A percentile compares a stretch with the other conserved stretches of the same genome.
Evolutionary conservation across 2,329 filamentous ascomycete genomes (phyloP).

Genomic region (Fusarium nygamai): DNA sequence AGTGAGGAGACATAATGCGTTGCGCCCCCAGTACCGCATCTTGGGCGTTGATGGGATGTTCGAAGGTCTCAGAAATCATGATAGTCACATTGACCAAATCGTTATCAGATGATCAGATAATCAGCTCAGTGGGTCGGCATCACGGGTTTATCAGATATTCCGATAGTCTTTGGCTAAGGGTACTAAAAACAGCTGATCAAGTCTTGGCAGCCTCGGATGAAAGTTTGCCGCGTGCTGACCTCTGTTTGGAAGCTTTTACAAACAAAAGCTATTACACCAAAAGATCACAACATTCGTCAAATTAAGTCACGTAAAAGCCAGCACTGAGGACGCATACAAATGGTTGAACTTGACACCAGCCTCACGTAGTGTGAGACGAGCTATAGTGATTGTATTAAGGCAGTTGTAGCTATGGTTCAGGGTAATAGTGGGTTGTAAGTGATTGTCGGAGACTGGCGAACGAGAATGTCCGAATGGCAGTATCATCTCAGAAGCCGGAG

Average conservation of each 20-base stretch:
- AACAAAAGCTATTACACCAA: background rate
- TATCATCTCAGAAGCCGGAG: too few species aligned
- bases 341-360: background rate
- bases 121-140: slow-evolving; percentile 3
- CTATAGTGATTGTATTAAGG: background rate
- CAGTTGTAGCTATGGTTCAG: background rate
- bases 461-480: rapidly evolving
- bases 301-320: background rate
- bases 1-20: rapidly evolving
- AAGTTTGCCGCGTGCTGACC: background rate
- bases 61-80: background rate
- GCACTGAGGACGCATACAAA: background rate
- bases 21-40: background rate
- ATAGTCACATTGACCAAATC: background rate
- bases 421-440: background rate
- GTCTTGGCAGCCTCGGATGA: background rate
- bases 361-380: too few species aligned
- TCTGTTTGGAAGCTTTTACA: background rate
- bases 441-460: rapidly evolving
- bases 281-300: background rate
- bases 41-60: background rate
- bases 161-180: background rate
- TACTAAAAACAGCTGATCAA: background rate
- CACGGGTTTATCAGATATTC: slow-evolving; percentile 4
- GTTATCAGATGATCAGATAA: slow-evolving; percentile 27